Evolutionary conservation across 257 asterid species (phyloP).

Genomic region (Solanum okadae): DNA sequence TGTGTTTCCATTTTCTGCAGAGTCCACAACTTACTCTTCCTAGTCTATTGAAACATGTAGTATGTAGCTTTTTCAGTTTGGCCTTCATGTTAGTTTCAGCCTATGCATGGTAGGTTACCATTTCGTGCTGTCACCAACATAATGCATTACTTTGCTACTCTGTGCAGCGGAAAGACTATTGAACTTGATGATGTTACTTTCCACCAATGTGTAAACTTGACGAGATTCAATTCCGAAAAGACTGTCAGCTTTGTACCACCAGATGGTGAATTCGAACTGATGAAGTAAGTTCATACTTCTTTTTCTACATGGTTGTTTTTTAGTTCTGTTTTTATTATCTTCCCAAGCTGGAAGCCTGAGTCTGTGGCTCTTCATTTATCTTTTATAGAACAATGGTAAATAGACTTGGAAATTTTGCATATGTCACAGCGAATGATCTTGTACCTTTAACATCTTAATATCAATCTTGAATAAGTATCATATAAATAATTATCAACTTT

Average conservation of each 20-base stretch:
- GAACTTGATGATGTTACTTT: constrained; percentile 99
- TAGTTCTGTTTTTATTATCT: not conserved
- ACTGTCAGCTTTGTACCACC: constrained; percentile 99
- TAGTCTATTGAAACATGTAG: not conserved
- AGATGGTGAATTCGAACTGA: constrained; percentile 99
- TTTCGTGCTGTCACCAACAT: not conserved
- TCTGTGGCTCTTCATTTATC: not conserved
- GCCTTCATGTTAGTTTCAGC: not conserved
- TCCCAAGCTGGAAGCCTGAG: not conserved
- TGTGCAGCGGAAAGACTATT: constrained; percentile 91
- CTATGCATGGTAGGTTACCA: not conserved
- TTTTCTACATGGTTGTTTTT: not conserved
- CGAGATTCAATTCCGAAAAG: constrained; percentile 96
- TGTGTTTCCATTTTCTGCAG: not conserved
- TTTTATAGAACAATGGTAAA: not conserved
- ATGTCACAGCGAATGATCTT: not conserved
- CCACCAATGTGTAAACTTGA: constrained; percentile 98
- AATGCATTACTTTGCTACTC: not conserved
- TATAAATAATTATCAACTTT: not conserved
- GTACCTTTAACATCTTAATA: not conserved
- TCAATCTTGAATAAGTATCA: not conserved
- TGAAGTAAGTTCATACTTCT: constrained; percentile 69
- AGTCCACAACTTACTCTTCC: not conserved
- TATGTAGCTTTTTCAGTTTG: not conserved
- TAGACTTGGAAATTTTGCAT: not conserved